Evolutionary conservation across 768 basidiomycete species (phyloP).

Genomic region (Macrolepiota fuliginosa): DNA sequence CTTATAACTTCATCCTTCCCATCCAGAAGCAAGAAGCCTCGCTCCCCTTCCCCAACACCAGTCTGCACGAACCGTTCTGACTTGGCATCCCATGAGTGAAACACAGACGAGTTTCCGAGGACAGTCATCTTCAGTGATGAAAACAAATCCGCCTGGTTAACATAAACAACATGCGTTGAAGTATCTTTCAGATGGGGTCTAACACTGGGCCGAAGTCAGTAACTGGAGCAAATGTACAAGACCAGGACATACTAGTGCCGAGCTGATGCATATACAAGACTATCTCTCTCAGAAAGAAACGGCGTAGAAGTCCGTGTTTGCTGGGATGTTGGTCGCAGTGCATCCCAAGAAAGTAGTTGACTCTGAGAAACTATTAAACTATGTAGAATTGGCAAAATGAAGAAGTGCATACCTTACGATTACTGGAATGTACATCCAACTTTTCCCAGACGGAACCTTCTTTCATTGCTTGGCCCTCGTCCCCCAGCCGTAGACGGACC

Average conservation of each 20-base stretch:
- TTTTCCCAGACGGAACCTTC: conserved; percentile 12
- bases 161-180: conserved; percentile 35
- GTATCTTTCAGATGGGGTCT: conserved; percentile 43
- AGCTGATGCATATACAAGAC: conserved; percentile 49
- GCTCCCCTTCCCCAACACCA: conserved; percentile 30
- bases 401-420: conserved; percentile 23
- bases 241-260: conserved; percentile 51
- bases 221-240: neutral
- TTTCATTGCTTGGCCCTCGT: conserved; percentile 18
- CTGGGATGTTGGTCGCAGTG: conserved; percentile 35
- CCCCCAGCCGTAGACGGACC: conserved; percentile 3
- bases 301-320: conserved; percentile 37
- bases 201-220: conserved; percentile 34
- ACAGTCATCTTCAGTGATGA: conserved; percentile 52
- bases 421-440: conserved; percentile 6
- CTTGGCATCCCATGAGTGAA: conserved; percentile 60
- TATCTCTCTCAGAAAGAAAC: conserved; percentile 70
- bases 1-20: conserved; percentile 57
- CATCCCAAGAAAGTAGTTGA: conserved; percentile 63
- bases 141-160: conserved; percentile 47
- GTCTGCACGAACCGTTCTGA: conserved; percentile 57
- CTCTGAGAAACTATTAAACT: conserved; percentile 31
- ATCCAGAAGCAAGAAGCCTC: conserved; percentile 43
- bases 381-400: conserved; percentile 1
- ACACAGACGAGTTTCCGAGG: conserved; percentile 64